A percentile compares a stretch with the other conserved stretches of the same genome.
Evolutionary conservation across 352 stramenopile genomes (phyloP).

Genomic region (Elongisporangium prolatum): DNA sequence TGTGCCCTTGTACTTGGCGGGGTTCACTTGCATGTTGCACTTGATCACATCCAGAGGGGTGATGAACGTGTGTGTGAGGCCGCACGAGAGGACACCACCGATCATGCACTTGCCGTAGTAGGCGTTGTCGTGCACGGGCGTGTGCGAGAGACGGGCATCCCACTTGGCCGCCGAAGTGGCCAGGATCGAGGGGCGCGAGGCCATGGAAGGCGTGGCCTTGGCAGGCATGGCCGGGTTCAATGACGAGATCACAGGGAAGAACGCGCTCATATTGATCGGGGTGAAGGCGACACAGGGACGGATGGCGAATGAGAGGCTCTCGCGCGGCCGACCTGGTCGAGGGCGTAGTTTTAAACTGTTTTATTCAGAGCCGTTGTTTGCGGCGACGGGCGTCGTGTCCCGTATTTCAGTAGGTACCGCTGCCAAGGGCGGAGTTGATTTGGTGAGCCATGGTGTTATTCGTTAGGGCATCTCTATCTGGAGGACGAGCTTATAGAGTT

Average conservation of each 20-base stretch:
- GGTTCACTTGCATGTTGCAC: conserved; percentile 94
- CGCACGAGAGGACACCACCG: conserved; percentile 90
- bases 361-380: background rate
- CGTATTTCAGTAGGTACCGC: background rate
- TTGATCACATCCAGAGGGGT: conserved; percentile 93
- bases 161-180: conserved; percentile 79
- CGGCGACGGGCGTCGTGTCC: background rate
- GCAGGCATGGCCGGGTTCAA: conserved; percentile 58
- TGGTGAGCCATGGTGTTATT: background rate
- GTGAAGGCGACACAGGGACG: conserved; percentile 38
- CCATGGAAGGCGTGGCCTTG: conserved; percentile 24
- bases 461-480: background rate
- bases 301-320: conserved; percentile 53
- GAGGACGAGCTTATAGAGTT: background rate
- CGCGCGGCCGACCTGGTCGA: background rate
- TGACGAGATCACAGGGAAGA: conserved; percentile 74
- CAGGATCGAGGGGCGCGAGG: conserved; percentile 46
- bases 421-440: background rate
- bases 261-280: conserved; percentile 49
- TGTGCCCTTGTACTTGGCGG: conserved; percentile 81
- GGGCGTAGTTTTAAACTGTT: background rate
- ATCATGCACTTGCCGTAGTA: conserved; percentile 96
- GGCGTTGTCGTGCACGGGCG: conserved; percentile 77
- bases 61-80: conserved; percentile 91
- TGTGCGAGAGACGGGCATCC: conserved; percentile 78